Percentiles rank a stretch among this genome's conserved stretches.
Conservation (phyloP, 129 eudicot species). For the Oenanthe sinensis region DNA sequence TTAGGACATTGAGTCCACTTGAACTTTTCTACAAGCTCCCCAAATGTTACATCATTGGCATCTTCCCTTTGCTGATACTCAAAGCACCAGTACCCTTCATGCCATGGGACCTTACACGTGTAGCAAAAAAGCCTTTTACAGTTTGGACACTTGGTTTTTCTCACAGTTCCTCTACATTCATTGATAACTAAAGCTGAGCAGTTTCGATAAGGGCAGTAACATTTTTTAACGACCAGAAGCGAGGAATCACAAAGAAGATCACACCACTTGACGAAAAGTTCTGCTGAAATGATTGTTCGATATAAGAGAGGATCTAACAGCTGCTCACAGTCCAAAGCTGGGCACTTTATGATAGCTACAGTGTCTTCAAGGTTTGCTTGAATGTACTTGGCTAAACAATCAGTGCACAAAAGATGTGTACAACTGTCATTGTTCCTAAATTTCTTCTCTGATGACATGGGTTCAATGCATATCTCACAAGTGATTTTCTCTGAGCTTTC, state of each 20-base stretch:
- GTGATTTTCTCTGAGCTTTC: background rate
- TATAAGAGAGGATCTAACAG: background rate
- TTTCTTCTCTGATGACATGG: background rate
- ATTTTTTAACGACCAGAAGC: background rate
- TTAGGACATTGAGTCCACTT: background rate
- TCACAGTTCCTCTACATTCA: background rate
- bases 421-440: background rate
- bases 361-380: background rate
- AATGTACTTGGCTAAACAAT: constrained; percentile 4
- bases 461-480: constrained; percentile 5
- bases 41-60: background rate
- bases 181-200: background rate
- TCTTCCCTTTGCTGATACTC: background rate
- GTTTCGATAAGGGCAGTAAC: background rate
- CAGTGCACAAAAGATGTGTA: background rate
- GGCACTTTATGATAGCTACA: background rate
- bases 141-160: background rate
- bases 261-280: background rate
- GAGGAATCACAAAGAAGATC: background rate
- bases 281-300: background rate
- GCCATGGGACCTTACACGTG: constrained; percentile 2
- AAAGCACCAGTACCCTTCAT: background rate
- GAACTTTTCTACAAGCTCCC: background rate
- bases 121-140: background rate
- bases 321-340: background rate